Conservation (phyloP, 106 monocot genomes). For the Amphibolis antarctica region DNA sequence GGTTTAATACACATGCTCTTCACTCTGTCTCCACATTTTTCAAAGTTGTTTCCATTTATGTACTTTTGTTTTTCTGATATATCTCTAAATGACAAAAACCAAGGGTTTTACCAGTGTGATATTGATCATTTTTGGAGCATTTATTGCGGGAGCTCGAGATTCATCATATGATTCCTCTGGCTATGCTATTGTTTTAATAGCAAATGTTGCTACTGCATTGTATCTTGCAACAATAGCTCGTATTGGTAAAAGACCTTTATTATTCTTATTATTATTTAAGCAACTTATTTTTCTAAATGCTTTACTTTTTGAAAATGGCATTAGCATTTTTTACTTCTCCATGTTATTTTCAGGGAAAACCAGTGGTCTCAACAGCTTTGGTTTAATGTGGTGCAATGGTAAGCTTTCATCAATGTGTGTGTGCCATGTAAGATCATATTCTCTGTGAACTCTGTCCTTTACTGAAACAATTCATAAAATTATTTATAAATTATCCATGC, state of each 20-base stretch:
- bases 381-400: slow-evolving; percentile 99
- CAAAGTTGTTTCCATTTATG: neutral
- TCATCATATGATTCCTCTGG: slow-evolving; percentile 78
- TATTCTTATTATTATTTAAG: neutral
- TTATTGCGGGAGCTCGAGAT: slow-evolving; percentile 89
- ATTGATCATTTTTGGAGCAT: slow-evolving; percentile 86
- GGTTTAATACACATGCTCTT: neutral
- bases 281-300: neutral
- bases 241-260: slow-evolving; percentile 36
- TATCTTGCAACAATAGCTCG: slow-evolving; percentile 95
- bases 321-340: neutral
- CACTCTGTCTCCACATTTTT: too few species aligned
- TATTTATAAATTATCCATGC: slow-evolving; percentile 7
- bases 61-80: slow-evolving; percentile 11
- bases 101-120: slow-evolving; percentile 30
- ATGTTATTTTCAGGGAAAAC: slow-evolving; percentile 51
- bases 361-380: slow-evolving; percentile 96
- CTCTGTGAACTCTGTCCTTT: neutral
- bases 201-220: slow-evolving; percentile 85
- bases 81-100: slow-evolving; percentile 10
- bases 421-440: neutral
- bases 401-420: slow-evolving; percentile 6
- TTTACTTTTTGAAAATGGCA: neutral
- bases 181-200: slow-evolving; percentile 70
- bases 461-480: neutral